Evolutionary conservation across 805 yeast species (phyloP), one percentile per base, ranked within the genome.

Genomic region (Candida rishiriensis): DNA sequence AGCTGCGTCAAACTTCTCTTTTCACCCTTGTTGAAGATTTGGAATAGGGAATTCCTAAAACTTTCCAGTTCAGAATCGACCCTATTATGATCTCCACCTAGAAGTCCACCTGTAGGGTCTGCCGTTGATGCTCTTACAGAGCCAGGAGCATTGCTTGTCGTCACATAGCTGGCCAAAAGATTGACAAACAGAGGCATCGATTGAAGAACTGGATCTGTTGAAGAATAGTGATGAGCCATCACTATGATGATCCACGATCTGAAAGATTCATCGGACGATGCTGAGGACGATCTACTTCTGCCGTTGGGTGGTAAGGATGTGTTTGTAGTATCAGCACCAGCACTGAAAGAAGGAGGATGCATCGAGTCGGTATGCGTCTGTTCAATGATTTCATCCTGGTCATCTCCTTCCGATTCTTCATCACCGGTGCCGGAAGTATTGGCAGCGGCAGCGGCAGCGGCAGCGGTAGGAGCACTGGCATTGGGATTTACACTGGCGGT

Each of bases 181-280:
- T 51, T 54, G 41, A 59, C 54, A 35, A 58, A 56, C 29, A 52
- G 31, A 12, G 62, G 56, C 59, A 79, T 61, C 38, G 79, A 64
- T 30, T 65, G 68, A 44, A 79, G 75, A 11, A 78, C 63, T 1
- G 72, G 65, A 39, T 59, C 63, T 11, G 42, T 41, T 1, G 52
- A 38, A 3, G 75, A 69, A 50, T 76, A 79, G 12, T 73, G 61
- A 34, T 81, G 81, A 0, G 84, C 84, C 64, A 78, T 70, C 8
- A 79, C 82, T 40, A 77, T 76, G 18, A 80, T 76, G n/a, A 79
- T 71, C 85, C 85, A 79, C 1, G 81, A 73, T 28, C 78, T 63
- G 34, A 68, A 66, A 6, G 51, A 37, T 15, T 50, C 55, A 38
- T 29, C 26, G n/a, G 36, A 21, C n/a, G 39, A 16, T 37, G 33